Evolutionary conservation across 495 filamentous ascomycete species (phyloP).

Genomic region (Apodospora peruviana): DNA sequence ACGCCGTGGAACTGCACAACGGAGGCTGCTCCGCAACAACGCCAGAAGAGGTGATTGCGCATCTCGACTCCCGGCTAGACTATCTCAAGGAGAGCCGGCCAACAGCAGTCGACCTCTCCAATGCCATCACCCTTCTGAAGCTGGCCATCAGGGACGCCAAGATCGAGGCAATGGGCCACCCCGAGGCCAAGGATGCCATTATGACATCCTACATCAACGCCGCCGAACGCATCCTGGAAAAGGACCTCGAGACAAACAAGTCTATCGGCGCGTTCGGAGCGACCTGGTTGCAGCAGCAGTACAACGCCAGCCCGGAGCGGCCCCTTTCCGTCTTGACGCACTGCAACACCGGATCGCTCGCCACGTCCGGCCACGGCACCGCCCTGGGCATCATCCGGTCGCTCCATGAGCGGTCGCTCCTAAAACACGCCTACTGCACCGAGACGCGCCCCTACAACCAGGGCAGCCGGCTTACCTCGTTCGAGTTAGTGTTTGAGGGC

Average conservation of each 20-base stretch:
- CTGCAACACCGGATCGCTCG: constrained; percentile 96
- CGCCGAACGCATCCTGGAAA: constrained; percentile 81
- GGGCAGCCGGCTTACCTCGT: constrained; percentile 89
- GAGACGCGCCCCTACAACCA: constrained; percentile 98
- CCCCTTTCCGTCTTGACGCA: constrained; percentile 78
- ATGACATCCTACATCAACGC: constrained; percentile 62
- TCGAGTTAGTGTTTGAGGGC: constrained; percentile 86
- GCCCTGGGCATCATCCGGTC: constrained; percentile 89
- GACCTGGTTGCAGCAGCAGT: constrained; percentile 63
- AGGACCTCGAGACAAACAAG: constrained; percentile 81
- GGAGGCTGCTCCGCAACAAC: constrained; percentile 28
- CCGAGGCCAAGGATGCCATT: constrained; percentile 39
- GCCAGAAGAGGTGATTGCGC: constrained; percentile 53
- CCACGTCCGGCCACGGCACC: constrained; percentile 94
- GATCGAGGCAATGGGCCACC: constrained; percentile 22
- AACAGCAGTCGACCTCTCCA: constrained; percentile 89
- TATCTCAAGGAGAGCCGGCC: constrained; percentile 83
- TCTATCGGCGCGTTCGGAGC: constrained; percentile 78
- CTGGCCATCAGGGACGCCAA: constrained; percentile 40
- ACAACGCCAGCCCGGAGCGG: constrained; percentile 33
- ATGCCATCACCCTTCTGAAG: constrained; percentile 79
- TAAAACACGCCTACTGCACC: constrained; percentile 86
- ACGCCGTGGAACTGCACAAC: constrained; percentile 67
- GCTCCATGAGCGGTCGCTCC: constrained; percentile 55
- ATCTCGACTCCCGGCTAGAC: constrained; percentile 68